These are phyloP conservation scores for Stipa capillata DNA, from an alignment of 176 grass and related monocot genomes.

Conservation along the genomic window DNA sequence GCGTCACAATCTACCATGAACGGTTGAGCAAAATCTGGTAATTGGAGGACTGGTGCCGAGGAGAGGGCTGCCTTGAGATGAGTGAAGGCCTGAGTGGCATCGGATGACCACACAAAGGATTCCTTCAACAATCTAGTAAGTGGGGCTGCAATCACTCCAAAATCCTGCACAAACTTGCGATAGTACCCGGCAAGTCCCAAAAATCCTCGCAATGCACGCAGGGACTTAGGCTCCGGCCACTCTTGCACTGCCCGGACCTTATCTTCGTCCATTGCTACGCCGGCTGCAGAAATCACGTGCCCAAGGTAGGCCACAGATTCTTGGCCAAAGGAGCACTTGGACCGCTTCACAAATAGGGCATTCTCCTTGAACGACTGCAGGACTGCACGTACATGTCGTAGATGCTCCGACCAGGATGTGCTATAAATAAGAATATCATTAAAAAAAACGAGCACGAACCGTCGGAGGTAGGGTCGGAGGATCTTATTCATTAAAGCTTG, in stretches of 20 bases:
- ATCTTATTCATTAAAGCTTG: too few species aligned
- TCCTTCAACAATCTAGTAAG: background rate
- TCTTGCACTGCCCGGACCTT: background rate
- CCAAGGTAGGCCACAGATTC: background rate
- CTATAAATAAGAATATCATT: too few species aligned
- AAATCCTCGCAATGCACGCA: background rate
- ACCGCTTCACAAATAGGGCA: background rate
- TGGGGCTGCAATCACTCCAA: background rate
- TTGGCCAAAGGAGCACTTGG: background rate
- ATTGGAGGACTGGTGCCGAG: too few species aligned
- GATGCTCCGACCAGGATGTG: background rate
- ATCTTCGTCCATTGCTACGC: background rate
- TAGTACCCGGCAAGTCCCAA: background rate
- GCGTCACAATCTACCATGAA: background rate
- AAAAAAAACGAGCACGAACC: too few species aligned
- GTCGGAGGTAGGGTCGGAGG: too few species aligned
- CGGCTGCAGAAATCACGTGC: background rate
- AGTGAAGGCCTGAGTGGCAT: too few species aligned
- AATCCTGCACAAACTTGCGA: background rate
- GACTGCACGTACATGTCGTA: background rate
- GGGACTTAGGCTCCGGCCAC: background rate
- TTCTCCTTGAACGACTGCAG: background rate
- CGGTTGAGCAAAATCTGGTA: background rate
- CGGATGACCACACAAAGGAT: background rate
- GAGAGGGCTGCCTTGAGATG: too few species aligned